phyloP scores from a whole-genome alignment of 768 basidiomycete species.

The Hericium coralloides region DNA sequence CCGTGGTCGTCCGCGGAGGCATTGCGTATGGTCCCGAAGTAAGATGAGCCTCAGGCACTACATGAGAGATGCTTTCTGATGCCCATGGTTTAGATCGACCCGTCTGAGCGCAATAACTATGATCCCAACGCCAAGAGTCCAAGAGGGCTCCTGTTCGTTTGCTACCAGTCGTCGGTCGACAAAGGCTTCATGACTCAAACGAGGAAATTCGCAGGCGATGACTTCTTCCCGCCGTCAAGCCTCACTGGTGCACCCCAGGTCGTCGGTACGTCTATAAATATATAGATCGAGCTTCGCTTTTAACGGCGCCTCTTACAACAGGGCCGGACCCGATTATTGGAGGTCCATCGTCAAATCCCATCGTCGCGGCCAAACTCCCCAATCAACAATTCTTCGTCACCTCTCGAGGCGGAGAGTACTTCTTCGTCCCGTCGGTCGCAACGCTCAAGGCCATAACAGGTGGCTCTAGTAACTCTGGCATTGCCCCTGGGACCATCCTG shows the following conservation, averaged over 20 bases:
- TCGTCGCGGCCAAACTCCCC: neutral
- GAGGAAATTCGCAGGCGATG: neutral
- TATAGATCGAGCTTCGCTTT: neutral
- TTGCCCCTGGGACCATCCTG: too few relatives aligned
- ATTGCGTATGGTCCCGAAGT: conserved; percentile 29
- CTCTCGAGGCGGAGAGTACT: conserved; percentile 1
- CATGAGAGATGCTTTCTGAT: neutral
- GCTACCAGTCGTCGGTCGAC: conserved; percentile 28
- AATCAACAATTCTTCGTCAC: neutral
- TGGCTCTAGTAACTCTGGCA: too few relatives aligned
- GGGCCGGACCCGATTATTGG: neutral
- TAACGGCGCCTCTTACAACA: neutral
- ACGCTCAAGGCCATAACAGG: neutral
- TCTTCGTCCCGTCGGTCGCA: conserved; percentile 2
- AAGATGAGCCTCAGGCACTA: conserved; percentile 2
- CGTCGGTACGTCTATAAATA: too few relatives aligned
- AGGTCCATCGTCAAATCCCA: neutral
- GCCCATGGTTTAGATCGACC: neutral
- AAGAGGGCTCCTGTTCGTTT: conserved; percentile 22
- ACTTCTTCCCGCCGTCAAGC: neutral
- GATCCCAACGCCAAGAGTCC: too few relatives aligned
- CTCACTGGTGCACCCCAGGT: neutral
- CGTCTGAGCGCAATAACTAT: neutral
- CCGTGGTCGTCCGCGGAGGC: conserved; percentile 23
- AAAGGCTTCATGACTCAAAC: conserved; percentile 29